Conservation (phyloP, 1,284 basidiomycete genomes). For the Heterobasidion occidentale region DNA sequence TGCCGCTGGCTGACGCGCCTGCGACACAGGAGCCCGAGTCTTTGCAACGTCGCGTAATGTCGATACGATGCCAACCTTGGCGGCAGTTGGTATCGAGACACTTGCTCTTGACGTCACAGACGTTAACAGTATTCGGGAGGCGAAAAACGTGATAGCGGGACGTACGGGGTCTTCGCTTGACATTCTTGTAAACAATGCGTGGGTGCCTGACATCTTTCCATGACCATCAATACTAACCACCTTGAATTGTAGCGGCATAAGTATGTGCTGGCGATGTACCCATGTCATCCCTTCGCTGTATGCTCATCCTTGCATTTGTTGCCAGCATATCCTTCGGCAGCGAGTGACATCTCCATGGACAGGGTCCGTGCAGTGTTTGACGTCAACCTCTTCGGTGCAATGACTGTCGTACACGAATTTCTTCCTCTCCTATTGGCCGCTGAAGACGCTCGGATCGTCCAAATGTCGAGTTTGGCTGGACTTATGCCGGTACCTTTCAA, state of each 20-base stretch:
- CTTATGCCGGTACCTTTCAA: constrained; percentile 20
- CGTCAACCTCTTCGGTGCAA: constrained; percentile 20
- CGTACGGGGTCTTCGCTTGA: constrained; percentile 22
- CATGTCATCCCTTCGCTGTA: background rate
- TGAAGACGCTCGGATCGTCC: constrained; percentile 18
- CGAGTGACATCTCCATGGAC: constrained; percentile 16
- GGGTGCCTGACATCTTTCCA: constrained; percentile 4
- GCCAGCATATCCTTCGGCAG: constrained; percentile 5
- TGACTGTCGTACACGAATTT: constrained; percentile 24
- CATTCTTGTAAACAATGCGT: constrained; percentile 26
- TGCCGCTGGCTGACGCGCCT: background rate
- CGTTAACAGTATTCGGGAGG: constrained; percentile 12
- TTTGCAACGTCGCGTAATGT: constrained; percentile 22
- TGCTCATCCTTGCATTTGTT: background rate
- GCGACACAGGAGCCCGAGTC: constrained; percentile 17
- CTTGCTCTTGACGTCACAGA: constrained; percentile 23
- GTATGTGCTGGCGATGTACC: background rate
- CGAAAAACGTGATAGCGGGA: constrained; percentile 12
- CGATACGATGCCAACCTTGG: background rate
- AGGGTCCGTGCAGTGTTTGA: constrained; percentile 17
- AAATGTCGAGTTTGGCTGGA: constrained; percentile 19
- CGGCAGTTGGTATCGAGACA: constrained; percentile 13
- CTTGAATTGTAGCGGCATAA: background rate
- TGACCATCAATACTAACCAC: background rate
- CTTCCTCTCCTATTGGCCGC: constrained; percentile 19